A percentile compares a stretch with the other conserved stretches of the same genome.
phyloP scores from a whole-genome alignment of 2,329 filamentous ascomycete species.

The Blastomyces silverae region DNA sequence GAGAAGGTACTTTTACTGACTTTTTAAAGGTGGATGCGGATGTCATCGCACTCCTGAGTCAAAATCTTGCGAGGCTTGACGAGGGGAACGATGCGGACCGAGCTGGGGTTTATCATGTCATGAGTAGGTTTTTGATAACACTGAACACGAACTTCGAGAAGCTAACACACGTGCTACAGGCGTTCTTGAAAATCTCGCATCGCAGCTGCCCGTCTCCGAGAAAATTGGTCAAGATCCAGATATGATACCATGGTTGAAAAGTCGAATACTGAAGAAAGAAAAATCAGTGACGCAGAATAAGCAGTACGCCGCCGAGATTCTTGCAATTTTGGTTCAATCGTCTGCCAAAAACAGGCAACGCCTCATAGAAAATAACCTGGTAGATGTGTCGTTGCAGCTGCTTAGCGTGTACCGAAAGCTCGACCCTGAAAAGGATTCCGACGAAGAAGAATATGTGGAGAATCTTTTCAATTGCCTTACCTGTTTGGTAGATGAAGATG shows the following conservation, averaged over 20 bases:
- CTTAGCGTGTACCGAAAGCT: slow-evolving; percentile 76
- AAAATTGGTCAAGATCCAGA: slow-evolving; percentile 62
- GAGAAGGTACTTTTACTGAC: slow-evolving; percentile 13
- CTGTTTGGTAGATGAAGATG: slow-evolving; percentile 66
- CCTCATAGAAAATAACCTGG: slow-evolving; percentile 60
- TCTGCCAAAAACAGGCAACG: slow-evolving; percentile 58
- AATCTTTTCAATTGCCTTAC: slow-evolving; percentile 85
- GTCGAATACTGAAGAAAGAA: slow-evolving; percentile 64
- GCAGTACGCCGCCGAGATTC: slow-evolving; percentile 85
- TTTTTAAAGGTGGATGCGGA: slow-evolving; percentile 36
- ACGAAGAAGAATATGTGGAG: slow-evolving; percentile 92
- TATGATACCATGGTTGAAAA: slow-evolving; percentile 70
- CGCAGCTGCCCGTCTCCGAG: slow-evolving; percentile 60
- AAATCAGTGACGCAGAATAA: slow-evolving; percentile 74
- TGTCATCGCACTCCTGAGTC: slow-evolving; percentile 37
- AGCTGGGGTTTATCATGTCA: slow-evolving; percentile 76
- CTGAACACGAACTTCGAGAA: slow-evolving; percentile 2
- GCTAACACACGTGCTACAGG: slow-evolving; percentile 31
- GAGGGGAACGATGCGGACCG: slow-evolving; percentile 68
- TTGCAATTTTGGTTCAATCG: slow-evolving; percentile 80
- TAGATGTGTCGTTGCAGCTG: slow-evolving; percentile 75
- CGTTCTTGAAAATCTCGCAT: slow-evolving; percentile 80
- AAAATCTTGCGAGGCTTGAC: slow-evolving; percentile 67
- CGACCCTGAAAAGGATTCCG: slow-evolving; percentile 75
- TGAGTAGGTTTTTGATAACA: slow-evolving; percentile 42